phyloP scores from a whole-genome alignment of 2,329 filamentous ascomycete genomes.

The Teratosphaeria destructans region DNA sequence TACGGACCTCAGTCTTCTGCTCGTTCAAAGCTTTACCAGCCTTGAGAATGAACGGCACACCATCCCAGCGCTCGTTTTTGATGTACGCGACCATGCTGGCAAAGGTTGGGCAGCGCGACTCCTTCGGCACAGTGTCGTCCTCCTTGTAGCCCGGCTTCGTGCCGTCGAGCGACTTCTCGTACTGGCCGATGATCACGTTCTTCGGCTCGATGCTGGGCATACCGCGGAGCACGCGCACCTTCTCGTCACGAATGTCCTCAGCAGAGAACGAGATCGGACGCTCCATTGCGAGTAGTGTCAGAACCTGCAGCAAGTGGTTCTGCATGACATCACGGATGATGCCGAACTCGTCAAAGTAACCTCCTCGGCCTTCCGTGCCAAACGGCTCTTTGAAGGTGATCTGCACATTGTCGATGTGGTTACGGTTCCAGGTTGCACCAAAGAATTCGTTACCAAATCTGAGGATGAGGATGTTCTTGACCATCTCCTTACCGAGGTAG shows the following conservation, averaged over 20 bases:
- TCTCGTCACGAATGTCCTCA: constrained; percentile 97
- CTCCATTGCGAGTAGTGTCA: constrained; percentile 96
- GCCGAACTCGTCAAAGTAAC: constrained; percentile 98
- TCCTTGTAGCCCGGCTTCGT: constrained; percentile 97
- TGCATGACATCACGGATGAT: constrained; percentile 99
- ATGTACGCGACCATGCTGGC: constrained; percentile 95
- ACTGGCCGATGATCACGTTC: constrained; percentile 99
- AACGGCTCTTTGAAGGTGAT: constrained; percentile 99
- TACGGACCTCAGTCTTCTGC: constrained; percentile 98
- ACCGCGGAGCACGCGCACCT: constrained; percentile 86
- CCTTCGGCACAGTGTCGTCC: constrained; percentile 94
- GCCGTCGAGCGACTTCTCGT: constrained; percentile 90
- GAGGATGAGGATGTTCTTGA: constrained; percentile 98
- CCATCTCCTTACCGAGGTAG: constrained; percentile 99
- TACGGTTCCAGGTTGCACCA: constrained; percentile 95
- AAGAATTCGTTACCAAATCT: constrained; percentile 99
- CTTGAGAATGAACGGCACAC: constrained; percentile 98
- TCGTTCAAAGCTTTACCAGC: constrained; percentile 96
- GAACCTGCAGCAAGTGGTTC: constrained; percentile 93
- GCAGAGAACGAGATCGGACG: constrained; percentile 95
- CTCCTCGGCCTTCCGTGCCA: constrained; percentile 91
- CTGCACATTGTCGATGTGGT: constrained; percentile 98
- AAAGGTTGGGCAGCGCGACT: constrained; percentile 95
- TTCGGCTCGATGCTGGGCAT: constrained; percentile 96
- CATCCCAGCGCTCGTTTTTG: constrained; percentile 99